phyloP scores from a whole-genome alignment of 177 flowering plant species.

The Vitis hybrid region DNA sequence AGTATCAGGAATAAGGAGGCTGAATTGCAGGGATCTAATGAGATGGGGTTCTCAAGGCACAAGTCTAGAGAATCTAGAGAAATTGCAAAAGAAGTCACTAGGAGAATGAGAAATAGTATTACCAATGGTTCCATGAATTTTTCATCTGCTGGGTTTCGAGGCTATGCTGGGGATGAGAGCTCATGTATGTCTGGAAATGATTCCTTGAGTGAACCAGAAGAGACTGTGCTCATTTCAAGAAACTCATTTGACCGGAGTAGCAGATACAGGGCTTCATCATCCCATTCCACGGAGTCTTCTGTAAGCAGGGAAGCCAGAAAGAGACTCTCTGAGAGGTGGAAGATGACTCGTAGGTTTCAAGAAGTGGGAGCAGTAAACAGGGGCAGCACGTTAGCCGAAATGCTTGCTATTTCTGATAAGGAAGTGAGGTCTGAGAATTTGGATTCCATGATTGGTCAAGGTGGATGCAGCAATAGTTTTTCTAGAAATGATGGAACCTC shows the following conservation, averaged over 20 bases:
- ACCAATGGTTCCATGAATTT: slow-evolving; percentile 26
- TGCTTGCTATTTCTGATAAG: slow-evolving; percentile 70
- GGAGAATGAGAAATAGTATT: slow-evolving; percentile 44
- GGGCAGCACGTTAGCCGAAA: slow-evolving; percentile 81
- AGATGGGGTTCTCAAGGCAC: slow-evolving; percentile 30
- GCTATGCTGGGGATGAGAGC: slow-evolving; percentile 71
- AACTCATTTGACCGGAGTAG: slow-evolving; percentile 25
- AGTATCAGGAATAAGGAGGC: slow-evolving; percentile 22
- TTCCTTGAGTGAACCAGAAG: slow-evolving; percentile 53
- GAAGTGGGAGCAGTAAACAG: slow-evolving; percentile 35
- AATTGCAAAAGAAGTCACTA: slow-evolving; percentile 64
- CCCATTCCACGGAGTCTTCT: slow-evolving; percentile 52
- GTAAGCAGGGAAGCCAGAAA: slow-evolving; percentile 78
- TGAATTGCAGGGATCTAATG: slow-evolving; percentile 23
- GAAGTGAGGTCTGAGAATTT: slow-evolving; percentile 22
- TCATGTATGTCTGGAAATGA: slow-evolving; percentile 55
- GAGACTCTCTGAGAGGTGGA: slow-evolving; percentile 88
- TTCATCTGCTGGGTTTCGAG: slow-evolving; percentile 30
- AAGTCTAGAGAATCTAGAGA: slow-evolving; percentile 56
- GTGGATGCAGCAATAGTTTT: slow-evolving; percentile 19
- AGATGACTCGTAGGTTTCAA: slow-evolving; percentile 51
- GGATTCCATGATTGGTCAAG: slow-evolving; percentile 19
- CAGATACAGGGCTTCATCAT: slow-evolving; percentile 33
- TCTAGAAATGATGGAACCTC: slow-evolving; percentile 17
- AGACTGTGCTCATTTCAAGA: slow-evolving; percentile 23